phyloP scores from a whole-genome alignment of 768 basidiomycete species.

The Suillus weaverae region DNA sequence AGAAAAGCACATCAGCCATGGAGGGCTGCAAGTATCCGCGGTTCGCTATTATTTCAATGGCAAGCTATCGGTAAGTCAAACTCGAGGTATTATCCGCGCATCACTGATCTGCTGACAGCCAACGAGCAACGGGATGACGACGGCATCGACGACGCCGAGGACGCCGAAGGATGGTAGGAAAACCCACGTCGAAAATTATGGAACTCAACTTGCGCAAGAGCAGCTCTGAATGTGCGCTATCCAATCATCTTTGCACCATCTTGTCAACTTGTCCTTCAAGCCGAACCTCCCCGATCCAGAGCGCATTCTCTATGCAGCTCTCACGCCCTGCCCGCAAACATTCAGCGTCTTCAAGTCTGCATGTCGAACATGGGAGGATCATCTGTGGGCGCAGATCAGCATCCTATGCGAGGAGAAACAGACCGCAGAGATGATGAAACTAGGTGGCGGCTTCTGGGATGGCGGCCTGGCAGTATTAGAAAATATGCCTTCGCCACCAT shows the following conservation, averaged over 20 bases:
- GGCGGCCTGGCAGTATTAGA: conserved; percentile 39
- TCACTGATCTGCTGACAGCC: no score
- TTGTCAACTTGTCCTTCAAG: conserved; percentile 30
- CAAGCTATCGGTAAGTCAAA: conserved; percentile 74
- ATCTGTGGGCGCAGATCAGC: conserved; percentile 88
- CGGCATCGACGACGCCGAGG: no score
- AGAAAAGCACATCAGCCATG: conserved; percentile 84
- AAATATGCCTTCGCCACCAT: conserved; percentile 36
- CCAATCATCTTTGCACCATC: not conserved
- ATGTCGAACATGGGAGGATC: conserved; percentile 92
- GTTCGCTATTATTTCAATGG: no score
- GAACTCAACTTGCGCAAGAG: no score
- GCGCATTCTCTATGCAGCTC: conserved; percentile 65
- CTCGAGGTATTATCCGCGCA: no score
- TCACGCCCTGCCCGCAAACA: conserved; percentile 72
- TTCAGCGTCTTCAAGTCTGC: conserved; percentile 64
- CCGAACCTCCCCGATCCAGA: conserved; percentile 67
- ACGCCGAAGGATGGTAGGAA: no score
- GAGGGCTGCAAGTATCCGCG: conserved; percentile 77
- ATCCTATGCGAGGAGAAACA: conserved; percentile 81
- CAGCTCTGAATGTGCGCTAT: conserved; percentile 37
- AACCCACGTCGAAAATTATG: no score
- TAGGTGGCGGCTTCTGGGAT: conserved; percentile 82
- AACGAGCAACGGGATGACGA: no score
- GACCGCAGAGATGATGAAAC: conserved; percentile 60